These are phyloP conservation scores for Aplosporella prunicola DNA, from an alignment of 2,329 filamentous ascomycete species.

Conservation along the genomic window DNA sequence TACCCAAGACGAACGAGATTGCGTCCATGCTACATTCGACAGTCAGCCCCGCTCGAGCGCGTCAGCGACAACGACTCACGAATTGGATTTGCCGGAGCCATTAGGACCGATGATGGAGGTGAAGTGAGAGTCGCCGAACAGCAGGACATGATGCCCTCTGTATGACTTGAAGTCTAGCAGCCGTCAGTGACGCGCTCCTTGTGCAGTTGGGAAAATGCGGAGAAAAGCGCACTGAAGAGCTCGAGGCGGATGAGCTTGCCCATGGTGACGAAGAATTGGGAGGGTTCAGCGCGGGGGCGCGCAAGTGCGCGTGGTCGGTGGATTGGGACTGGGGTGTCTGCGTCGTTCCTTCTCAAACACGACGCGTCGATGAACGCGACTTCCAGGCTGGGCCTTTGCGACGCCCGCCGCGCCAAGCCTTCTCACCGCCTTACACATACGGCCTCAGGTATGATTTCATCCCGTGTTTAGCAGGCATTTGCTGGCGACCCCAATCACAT, in stretches of 20 bases:
- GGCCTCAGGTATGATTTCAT: too few species aligned
- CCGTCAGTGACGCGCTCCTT: conserved; percentile 16
- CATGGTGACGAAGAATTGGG: conserved; percentile 46
- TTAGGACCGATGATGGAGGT: conserved; percentile 99
- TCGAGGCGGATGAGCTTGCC: conserved; percentile 93
- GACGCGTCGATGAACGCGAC: too few species aligned
- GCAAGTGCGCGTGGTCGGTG: conserved; percentile 8
- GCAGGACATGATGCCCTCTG: conserved; percentile 86
- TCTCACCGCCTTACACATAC: too few species aligned
- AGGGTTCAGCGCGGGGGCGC: conserved; percentile 3
- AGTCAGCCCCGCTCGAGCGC: conserved; percentile 13
- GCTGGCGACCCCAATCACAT: conserved; percentile 7
- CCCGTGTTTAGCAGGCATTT: too few species aligned
- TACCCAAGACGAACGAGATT: conserved; percentile 96
- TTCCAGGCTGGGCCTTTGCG: too few species aligned
- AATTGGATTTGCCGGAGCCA: conserved; percentile 98
- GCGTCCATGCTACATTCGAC: conserved; percentile 75
- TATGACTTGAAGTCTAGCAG: conserved; percentile 93
- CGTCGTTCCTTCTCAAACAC: too few species aligned
- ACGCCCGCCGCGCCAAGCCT: too few species aligned
- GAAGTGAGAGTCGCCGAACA: conserved; percentile 97
- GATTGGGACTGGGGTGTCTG: too few species aligned
- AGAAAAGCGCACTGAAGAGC: conserved; percentile 65
- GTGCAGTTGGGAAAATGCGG: conserved; percentile 5
- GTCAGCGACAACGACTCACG: conserved; percentile 47